Percentiles rank a stretch among this genome's conserved stretches.
Evolutionary conservation across 768 basidiomycete genomes (phyloP).

Genomic region (Collybia mongolica): DNA sequence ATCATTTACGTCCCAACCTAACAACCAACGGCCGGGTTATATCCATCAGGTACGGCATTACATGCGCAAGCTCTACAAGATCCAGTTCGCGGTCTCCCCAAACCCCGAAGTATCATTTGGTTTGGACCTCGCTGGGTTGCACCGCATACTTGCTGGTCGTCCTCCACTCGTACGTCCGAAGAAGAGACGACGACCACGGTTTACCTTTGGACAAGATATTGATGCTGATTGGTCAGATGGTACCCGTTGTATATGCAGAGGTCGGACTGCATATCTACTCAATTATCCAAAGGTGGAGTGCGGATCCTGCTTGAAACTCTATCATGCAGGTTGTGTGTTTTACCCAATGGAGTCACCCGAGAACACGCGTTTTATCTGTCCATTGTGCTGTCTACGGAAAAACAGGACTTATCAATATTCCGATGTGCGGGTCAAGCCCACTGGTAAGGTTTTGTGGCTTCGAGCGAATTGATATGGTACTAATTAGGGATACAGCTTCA

Average conservation of each 20-base stretch:
- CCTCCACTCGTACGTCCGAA: conserved; percentile 51
- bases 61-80: conserved; percentile 88
- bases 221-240: conserved; percentile 73
- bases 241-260: conserved; percentile 81
- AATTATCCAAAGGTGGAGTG: conserved; percentile 67
- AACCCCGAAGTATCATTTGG: conserved; percentile 81
- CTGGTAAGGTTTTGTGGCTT: conserved; percentile 40
- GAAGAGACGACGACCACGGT: conserved; percentile 56
- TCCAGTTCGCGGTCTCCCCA: conserved; percentile 86
- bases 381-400: conserved; percentile 76
- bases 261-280: conserved; percentile 58
- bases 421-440: conserved; percentile 70
- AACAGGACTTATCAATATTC: conserved; percentile 70
- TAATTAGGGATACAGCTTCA: conserved; percentile 11
- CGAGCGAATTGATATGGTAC: conserved; percentile 5
- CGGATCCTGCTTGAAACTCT: conserved; percentile 60
- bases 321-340: conserved; percentile 78
- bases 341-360: conserved; percentile 46
- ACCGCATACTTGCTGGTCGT: conserved; percentile 75
- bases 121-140: conserved; percentile 77
- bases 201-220: conserved; percentile 75
- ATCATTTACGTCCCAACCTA: conserved; percentile 63
- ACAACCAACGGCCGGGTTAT: conserved; percentile 73
- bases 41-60: conserved; percentile 85
- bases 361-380: conserved; percentile 56